Base-by-base conservation (phyloP, 305 asterid species). In the Solanum hybrid region DNA sequence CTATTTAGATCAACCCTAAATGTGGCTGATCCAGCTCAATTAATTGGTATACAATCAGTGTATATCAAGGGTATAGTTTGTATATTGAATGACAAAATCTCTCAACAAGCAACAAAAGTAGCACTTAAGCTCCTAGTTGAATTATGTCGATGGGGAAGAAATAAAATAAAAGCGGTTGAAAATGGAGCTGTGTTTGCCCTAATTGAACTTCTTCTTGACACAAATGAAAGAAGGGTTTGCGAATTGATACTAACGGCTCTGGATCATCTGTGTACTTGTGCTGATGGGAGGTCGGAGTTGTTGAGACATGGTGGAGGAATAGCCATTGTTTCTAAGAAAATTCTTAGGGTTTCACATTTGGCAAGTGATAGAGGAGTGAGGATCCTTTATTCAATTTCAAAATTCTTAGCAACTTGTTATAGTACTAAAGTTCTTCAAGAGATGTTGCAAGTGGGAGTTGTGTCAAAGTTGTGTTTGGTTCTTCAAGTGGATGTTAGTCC, bases 231-330 rank as follows among this genome's bases (percentile, higher is more conserved):
- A 17, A 93, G 97, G 90, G 12, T 29, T 2, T 92, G 92, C 3
- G 99, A 97, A 91, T 93, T 97, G 11, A 89, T 84, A 1, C 73
- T 97, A 36, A 72, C 92, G 12, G 90, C 93, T 14, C 61, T 97
- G 92, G 98, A 95, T 41, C 97, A 92, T 90, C 90, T 97, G 0
- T 97, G 98, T 85, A 76, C 95, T 17, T 94, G 97, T 79, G 98
- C 99, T 0, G 98, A 95, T 38, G 99, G 99, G 7, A 92, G 99
- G 3, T 96, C 97, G 0, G 95, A 96, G 91, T 91, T 97, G 57
- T 89, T 95, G 89, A 91, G 89, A n/a, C 99, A 97, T 51, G 97
- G 93, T 0, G 98, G 95, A 0, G 99, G 98, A 0, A 27, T 97
- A 13, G 98, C 98, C 2, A 77, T 95, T 1, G 96, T 97, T 1